Evolutionary conservation across 192 early-diverging fungal genomes (phyloP).

Genomic region (Mortierella alpina): DNA sequence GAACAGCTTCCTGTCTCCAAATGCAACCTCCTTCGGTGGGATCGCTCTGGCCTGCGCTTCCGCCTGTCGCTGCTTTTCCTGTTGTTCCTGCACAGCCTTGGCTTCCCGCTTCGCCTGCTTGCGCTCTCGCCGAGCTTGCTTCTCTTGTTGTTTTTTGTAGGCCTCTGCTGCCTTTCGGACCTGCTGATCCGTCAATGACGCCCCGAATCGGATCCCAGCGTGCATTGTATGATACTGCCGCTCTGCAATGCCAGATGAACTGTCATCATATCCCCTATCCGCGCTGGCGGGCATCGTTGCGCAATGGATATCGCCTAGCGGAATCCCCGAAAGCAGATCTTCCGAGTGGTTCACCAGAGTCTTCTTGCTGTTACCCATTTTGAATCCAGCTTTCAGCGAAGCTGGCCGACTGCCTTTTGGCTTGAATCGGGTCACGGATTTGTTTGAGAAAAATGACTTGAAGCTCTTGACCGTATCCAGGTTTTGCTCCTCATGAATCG

Average conservation of each 20-base stretch:
- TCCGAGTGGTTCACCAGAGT: neutral
- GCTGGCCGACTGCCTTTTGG: slow-evolving; percentile 9
- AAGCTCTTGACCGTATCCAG: slow-evolving; percentile 42
- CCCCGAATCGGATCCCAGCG: neutral
- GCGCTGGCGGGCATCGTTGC: slow-evolving; percentile 11
- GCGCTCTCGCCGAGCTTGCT: slow-evolving; percentile 15
- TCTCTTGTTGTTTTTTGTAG: slow-evolving; percentile 19
- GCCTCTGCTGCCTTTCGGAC: slow-evolving; percentile 32
- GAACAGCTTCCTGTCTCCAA: slow-evolving; percentile 59
- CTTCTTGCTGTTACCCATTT: slow-evolving; percentile 1
- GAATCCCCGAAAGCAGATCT: neutral
- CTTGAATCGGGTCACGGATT: slow-evolving; percentile 18
- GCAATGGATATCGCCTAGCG: slow-evolving; percentile 8
- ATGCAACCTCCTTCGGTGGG: slow-evolving; percentile 57
- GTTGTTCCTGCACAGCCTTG: slow-evolving; percentile 9
- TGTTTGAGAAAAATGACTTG: slow-evolving; percentile 38
- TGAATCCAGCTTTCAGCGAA: slow-evolving; percentile 39
- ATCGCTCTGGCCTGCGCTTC: slow-evolving; percentile 21
- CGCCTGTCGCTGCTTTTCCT: slow-evolving; percentile 20
- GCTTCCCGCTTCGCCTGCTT: slow-evolving; percentile 21
- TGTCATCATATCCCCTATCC: neutral
- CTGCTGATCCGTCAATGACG: slow-evolving; percentile 19
- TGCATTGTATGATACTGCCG: neutral
- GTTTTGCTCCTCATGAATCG: slow-evolving; percentile 37
- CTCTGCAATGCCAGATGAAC: neutral